These are phyloP conservation scores for Suhomyces coccinellae DNA, from an alignment of 1,139 yeast genomes.

Conservation along the genomic window DNA sequence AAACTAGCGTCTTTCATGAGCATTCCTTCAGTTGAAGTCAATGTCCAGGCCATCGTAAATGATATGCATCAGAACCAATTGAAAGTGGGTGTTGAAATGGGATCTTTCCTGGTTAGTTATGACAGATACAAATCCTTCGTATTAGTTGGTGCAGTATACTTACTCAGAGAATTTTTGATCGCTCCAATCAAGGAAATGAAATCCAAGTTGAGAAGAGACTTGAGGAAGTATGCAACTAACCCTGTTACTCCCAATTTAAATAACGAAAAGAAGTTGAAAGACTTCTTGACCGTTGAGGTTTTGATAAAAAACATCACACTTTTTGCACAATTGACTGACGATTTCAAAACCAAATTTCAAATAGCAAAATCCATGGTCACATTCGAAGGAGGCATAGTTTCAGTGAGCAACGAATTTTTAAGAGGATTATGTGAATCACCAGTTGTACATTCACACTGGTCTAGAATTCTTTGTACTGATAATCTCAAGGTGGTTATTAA, in stretches of 20 bases:
- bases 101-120: constrained; percentile 35
- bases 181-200: constrained; percentile 33
- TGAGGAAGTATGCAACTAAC: constrained; percentile 20
- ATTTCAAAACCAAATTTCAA: constrained; percentile 52
- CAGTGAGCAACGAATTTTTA: constrained; percentile 33
- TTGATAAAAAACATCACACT: constrained; percentile 28
- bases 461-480: constrained; percentile 49
- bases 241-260: constrained; percentile 7
- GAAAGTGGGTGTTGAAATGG: constrained; percentile 28
- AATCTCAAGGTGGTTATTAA: constrained; percentile 25
- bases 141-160: constrained; percentile 53
- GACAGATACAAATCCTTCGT: constrained; percentile 55
- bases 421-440: constrained; percentile 60
- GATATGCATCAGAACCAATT: constrained; percentile 25
- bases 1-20: constrained; percentile 15
- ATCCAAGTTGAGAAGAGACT: constrained; percentile 27
- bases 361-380: constrained; percentile 26
- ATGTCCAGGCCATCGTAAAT: constrained; percentile 17
- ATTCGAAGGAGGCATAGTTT: constrained; percentile 21
- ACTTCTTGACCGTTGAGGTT: constrained; percentile 19
- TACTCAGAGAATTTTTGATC: constrained; percentile 49
- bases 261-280: constrained; percentile 9
- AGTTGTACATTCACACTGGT: constrained; percentile 47
- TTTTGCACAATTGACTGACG: constrained; percentile 41
- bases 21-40: constrained; percentile 22